A percentile compares a stretch with the other conserved stretches of the same genome.
phyloP scores from a whole-genome alignment of 345 rosid species.

The Raphanus sativus region DNA sequence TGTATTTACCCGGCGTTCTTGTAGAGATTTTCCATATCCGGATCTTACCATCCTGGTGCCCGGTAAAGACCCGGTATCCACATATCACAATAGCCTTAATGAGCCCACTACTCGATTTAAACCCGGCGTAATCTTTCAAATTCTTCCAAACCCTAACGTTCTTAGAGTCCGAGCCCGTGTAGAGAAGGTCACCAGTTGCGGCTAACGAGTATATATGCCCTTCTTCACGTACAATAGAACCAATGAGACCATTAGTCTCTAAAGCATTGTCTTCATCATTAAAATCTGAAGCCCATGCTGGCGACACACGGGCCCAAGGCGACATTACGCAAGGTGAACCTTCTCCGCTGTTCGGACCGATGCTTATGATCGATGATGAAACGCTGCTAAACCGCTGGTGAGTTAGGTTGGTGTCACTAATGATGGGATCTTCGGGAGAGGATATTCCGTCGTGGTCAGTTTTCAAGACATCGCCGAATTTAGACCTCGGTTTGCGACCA shows the following conservation, averaged over 20 bases:
- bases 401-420: conserved; percentile 12
- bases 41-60: conserved; percentile 73
- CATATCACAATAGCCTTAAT: conserved; percentile 48
- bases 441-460: conserved; percentile 44
- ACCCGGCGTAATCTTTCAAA: conserved; percentile 53
- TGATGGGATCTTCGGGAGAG: conserved; percentile 20
- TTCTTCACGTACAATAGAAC: conserved; percentile 62
- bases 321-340: conserved; percentile 57
- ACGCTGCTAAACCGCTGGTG: conserved; percentile 43
- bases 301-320: conserved; percentile 62
- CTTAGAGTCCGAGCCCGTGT: conserved; percentile 72
- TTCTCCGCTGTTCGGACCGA: conserved; percentile 48
- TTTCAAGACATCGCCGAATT: conserved; percentile 16
- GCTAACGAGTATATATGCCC: conserved; percentile 75
- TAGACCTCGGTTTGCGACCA: conserved; percentile 37
- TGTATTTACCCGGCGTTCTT: conserved; percentile 42
- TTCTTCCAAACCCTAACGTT: conserved; percentile 76
- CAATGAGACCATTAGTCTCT: conserved; percentile 51
- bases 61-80: conserved; percentile 53
- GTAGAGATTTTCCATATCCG: conserved; percentile 60
- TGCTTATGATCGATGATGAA: conserved; percentile 38
- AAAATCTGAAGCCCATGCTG: conserved; percentile 33
- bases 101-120: conserved; percentile 62
- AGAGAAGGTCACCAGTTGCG: conserved; percentile 56
- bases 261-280: conserved; percentile 25